Evolutionary conservation across 1,139 yeast species (phyloP).

Genomic region (Kurtzmaniella quercitrusa): DNA sequence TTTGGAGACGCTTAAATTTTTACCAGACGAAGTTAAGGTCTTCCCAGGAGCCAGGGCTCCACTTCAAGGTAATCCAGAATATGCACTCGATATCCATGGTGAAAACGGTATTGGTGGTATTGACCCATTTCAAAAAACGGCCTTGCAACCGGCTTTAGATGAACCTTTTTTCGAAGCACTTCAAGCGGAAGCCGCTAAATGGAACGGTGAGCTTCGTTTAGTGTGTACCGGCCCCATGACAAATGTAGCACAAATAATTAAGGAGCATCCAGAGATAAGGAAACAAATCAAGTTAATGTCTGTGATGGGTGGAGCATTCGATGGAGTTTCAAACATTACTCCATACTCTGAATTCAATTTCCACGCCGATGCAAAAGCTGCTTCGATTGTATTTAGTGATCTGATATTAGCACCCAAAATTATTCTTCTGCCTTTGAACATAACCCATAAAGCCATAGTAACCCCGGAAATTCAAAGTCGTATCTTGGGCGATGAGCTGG

Average conservation of each 20-base stretch:
- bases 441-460: conserved; percentile 69
- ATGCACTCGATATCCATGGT: conserved; percentile 72
- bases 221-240: conserved; percentile 74
- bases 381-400: conserved; percentile 50
- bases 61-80: conserved; percentile 41
- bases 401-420: conserved; percentile 43
- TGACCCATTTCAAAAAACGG: conserved; percentile 49
- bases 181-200: conserved; percentile 39
- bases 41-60: conserved; percentile 65
- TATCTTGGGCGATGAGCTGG: conserved; percentile 17
- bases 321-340: conserved; percentile 37
- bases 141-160: conserved; percentile 22
- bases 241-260: conserved; percentile 55
- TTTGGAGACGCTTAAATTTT: conserved; percentile 50
- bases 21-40: conserved; percentile 49
- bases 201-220: conserved; percentile 47
- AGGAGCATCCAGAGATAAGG: conserved; percentile 47
- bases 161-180: conserved; percentile 55
- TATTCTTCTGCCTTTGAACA: conserved; percentile 60
- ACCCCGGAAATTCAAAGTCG: conserved; percentile 36
- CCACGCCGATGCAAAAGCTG: conserved; percentile 74
- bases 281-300: conserved; percentile 47
- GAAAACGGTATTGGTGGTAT: conserved; percentile 73
- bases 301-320: conserved; percentile 76
- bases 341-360: conserved; percentile 75